Evolutionary conservation across 768 basidiomycete species (phyloP).

Genomic region (Pleurotus citrinopileatus): DNA sequence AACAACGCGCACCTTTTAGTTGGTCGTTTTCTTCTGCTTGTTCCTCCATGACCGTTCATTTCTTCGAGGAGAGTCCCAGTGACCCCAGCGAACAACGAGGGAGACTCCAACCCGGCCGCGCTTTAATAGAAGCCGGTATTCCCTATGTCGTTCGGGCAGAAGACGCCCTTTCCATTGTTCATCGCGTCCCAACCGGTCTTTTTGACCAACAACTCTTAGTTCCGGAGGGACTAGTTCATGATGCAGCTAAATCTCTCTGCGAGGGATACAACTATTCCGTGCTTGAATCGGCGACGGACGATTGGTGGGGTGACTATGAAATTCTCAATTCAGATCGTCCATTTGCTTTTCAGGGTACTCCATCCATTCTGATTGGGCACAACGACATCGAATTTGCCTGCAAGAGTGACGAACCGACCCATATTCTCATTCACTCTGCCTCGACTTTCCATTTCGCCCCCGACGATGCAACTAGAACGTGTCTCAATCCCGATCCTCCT

Average conservation of each 20-base stretch:
- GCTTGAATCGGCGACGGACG: not conserved
- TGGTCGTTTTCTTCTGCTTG: no score
- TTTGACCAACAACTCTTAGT: slow-evolving; percentile 18
- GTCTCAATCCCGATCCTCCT: slow-evolving; percentile 13
- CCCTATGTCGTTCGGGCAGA: slow-evolving; percentile 17
- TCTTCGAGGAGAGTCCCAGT: slow-evolving; percentile 1
- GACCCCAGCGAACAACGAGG: not conserved
- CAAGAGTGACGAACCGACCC: slow-evolving; percentile 9
- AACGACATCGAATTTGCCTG: not conserved
- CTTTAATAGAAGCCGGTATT: not conserved
- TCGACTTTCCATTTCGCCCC: slow-evolving; percentile 14
- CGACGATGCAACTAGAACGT: slow-evolving; percentile 12
- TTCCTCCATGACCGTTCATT: slow-evolving; percentile 7
- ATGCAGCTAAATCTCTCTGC: not conserved
- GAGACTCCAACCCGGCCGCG: not conserved
- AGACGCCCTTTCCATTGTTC: slow-evolving; percentile 19
- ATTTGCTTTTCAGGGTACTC: not conserved
- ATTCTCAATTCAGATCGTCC: not conserved
- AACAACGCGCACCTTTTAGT: no score
- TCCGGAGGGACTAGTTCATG: slow-evolving; percentile 13
- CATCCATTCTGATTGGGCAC: not conserved
- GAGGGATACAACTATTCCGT: not conserved
- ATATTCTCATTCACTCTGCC: slow-evolving; percentile 14
- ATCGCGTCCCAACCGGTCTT: slow-evolving; percentile 18
- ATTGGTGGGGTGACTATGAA: slow-evolving; percentile 4